Evolutionary conservation across 495 filamentous ascomycete genomes (phyloP), one percentile per base, ranked within the genome.

Genomic region (Neohortaea acidophila): DNA sequence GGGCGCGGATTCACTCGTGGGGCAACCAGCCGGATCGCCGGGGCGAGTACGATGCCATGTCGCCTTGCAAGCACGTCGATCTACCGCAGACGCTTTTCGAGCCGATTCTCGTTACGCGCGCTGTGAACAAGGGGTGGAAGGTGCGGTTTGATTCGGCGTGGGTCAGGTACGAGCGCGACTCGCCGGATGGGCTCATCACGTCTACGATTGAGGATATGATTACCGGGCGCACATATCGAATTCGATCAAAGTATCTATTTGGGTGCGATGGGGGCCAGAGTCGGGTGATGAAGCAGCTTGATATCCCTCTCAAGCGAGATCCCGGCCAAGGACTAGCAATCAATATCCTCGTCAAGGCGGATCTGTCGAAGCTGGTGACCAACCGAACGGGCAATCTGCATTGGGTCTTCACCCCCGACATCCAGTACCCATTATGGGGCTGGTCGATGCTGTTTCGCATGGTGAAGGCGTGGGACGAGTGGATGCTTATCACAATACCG

Each of bases 241-340:
- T 74, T 21, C 53, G 59, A 14, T 64, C 66, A 4, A 63, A 60
- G 20, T 79, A 68, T 41, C 52, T 77, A 1, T 73, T 74, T 40
- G 72, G 72, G 8, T 65, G 64, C 12, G 72, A 77, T 39, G 72
- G 72, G 2, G 70, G 65, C 0, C 52, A 66, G 11, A 69, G 66
- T 43, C 55, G 59, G 22, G 58, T 77, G n/a, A 51, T 71, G 5
- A 53, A 59, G 13, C 61, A 68, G 47, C 49, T 69, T 0, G 45
- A 56, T 8, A 59, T 71, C 15, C 66, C 67, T 1, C 52, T 73
- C 28, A 54, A 61, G 26, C 62, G 64, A 38, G 59, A 66, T 39
- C 68, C 68, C 0, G 64, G 66, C 1, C 67, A 70, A 37, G 69
- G 69, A 0, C 43, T 69, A 15, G 69, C 69, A 0, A 59, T 69